Conservation (phyloP, 805 yeast species). For the Starmera caribaea region DNA sequence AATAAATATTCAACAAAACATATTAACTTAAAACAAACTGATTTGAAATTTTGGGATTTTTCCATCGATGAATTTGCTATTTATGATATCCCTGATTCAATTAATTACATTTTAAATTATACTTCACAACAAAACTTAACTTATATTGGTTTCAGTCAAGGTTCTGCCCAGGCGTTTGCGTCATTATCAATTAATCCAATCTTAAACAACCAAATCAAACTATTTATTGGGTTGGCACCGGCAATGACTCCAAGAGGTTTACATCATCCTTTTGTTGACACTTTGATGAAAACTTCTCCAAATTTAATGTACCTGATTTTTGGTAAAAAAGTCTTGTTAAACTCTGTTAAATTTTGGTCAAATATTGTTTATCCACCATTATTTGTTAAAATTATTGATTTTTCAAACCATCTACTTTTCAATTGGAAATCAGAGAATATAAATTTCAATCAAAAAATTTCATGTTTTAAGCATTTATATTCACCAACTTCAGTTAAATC, state of each 20-base stretch:
- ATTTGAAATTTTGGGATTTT: conserved; percentile 70
- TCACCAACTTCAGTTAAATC: conserved; percentile 87
- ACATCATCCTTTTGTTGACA: conserved; percentile 65
- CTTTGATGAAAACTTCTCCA: conserved; percentile 71
- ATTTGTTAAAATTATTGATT: conserved; percentile 63
- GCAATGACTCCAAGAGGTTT: conserved; percentile 90
- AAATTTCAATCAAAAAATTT: conserved; percentile 57
- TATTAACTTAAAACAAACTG: conserved; percentile 29
- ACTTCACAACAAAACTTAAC: conserved; percentile 48
- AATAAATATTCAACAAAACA: conserved; percentile 90
- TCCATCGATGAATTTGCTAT: conserved; percentile 88
- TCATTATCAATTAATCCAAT: conserved; percentile 61
- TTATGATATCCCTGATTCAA: conserved; percentile 81
- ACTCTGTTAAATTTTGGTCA: conserved; percentile 73
- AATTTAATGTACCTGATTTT: conserved; percentile 61
- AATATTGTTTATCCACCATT: conserved; percentile 68
- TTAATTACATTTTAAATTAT: conserved; percentile 55
- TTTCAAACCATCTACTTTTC: conserved; percentile 57
- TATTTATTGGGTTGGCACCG: conserved; percentile 80
- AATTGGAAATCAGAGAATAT: conserved; percentile 77
- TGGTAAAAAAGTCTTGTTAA: conserved; percentile 65
- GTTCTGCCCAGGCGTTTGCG: conserved; percentile 90
- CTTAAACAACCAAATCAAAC: conserved; percentile 44
- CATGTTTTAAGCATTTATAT: conserved; percentile 81
- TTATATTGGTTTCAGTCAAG: conserved; percentile 89